phyloP scores from a whole-genome alignment of 2,329 filamentous ascomycete species.

The Trichophyton simii region DNA sequence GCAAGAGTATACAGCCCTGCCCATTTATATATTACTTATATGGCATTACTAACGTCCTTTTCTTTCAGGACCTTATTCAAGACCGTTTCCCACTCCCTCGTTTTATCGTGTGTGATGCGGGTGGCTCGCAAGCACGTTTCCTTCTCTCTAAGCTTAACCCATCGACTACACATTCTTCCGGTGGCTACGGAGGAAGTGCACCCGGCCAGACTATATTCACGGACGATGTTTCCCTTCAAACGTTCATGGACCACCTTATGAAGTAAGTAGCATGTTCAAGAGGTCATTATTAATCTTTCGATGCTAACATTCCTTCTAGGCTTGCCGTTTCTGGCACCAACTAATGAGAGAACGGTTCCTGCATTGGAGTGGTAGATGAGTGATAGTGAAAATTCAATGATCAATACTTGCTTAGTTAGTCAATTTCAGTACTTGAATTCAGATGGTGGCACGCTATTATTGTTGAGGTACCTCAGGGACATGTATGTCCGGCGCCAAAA shows the following conservation, averaged over 20 bases:
- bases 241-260: constrained; percentile 99
- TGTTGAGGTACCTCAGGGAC: neutral
- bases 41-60: neutral
- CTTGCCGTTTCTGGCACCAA: constrained; percentile 41
- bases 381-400: constrained; percentile 1
- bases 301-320: constrained; percentile 19
- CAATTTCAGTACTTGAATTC: constrained; percentile 1
- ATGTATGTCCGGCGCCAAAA: too few species aligned
- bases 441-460: neutral
- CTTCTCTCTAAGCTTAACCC: constrained; percentile 93
- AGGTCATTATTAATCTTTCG: constrained; percentile 9
- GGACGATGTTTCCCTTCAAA: constrained; percentile 93
- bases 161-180: constrained; percentile 88
- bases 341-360: constrained; percentile 19
- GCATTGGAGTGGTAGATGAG: neutral
- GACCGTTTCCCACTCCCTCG: constrained; percentile 96
- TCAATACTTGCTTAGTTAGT: constrained; percentile 1
- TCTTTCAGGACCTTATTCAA: constrained; percentile 70
- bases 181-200: constrained; percentile 80
- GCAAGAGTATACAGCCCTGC: constrained; percentile 55
- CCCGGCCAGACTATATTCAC: constrained; percentile 98
- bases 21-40: neutral
- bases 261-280: constrained; percentile 52
- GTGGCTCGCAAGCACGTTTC: constrained; percentile 94
- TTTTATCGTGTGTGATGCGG: constrained; percentile 98